Base-by-base conservation (phyloP, 495 filamentous ascomycete genomes). In the Pyrenopolyporus hunteri region DNA sequence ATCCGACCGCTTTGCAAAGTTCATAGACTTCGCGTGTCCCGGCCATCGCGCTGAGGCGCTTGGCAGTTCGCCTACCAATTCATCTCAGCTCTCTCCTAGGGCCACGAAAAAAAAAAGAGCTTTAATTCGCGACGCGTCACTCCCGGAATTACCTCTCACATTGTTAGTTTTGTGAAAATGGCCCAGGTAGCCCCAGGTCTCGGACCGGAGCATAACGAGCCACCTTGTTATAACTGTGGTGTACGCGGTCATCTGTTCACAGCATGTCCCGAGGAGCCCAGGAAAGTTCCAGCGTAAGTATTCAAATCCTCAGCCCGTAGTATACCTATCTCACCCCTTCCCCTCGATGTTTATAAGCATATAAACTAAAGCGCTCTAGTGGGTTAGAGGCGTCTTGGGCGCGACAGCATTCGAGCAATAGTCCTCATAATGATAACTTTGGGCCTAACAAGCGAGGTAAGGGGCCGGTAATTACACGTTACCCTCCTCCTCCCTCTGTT, bases 201-300 rank as follows among this genome's bases (percentile, higher is more conserved):
- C 46, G 67, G 60, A 26, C 50, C 67, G 29, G 56, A 57, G 8
- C 59, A 64, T 31, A 69, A 72, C 19, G 75, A 79, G 28, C 71
- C 72, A 0, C 45, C 70, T 14, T 84, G 82, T 55, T 83, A 82
- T 59, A 83, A 82, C 59, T 84, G 81, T 57, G 78, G 79, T 14
- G 57, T 56, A 13, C 70, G 68, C 20, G 78, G 76, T 22, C 82
- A 84, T 53, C 78, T 79, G 71, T 63, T 79, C 9, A 58, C 76
- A 13, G 78, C 77, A 47, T 84, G 82, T 61, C 81, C 81, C 6
- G 76, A 83, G 66, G 72, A 76, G 23, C 74, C 71, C 16, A 56
- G 83, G 51, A 65, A 73, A 51, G 73, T 78, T 26, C 83, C 85
- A 65, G 83, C 76, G 87, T 90, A 77, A 81, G 87, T 84, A 40